Evolutionary conservation across 1,284 basidiomycete genomes (phyloP), one percentile per base, ranked within the genome.

Genomic region (Phlebopus sp.): DNA sequence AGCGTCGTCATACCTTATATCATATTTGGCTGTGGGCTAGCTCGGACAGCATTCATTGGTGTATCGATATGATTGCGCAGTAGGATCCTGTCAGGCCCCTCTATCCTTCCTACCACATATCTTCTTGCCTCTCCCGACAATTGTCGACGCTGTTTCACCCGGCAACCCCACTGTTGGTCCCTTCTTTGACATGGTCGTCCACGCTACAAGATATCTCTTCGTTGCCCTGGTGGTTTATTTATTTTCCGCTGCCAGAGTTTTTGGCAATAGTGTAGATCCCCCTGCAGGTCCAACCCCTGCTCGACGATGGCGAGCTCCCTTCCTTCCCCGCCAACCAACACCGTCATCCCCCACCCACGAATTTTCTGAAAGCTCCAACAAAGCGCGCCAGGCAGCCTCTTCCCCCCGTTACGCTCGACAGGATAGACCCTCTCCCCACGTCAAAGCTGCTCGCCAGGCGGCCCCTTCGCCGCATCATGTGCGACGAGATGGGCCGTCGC

Each of bases 401-500:
- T 49, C 46, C 27, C 29, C 15, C 4, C n/a, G 9, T 10, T 15
- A 18, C 34, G 25, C 5, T 37, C 40, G 17, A 36, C 39, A 35
- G 18, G 29, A 11, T 4, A 15, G 18, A 6, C 30, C 41, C 13
- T 25, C 29, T 5, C 31, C 17, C 3, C 14, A 21, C 6, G 32
- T n/a, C 7, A 32, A 21, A 9, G 31, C 34, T 5, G 19, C 43
- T 3, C 37, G 36, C 30, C 27, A 45, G 36, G 36, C 44, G 13
- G 62, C 54, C 56, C 65, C 23, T 46, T 63, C 49, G 27, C 18
- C 23, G 41, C 36, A 34, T 30, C 46, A 30, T 9, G 29, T 23
- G 23, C 37, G 34, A 31, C 50, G 13, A 42, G 35, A 37, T 13
- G 37, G 11, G 17, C 47, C 47, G 15, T 38, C 47, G 19, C 36